Evolutionary conservation across 164 flowering plant genomes (phyloP), one percentile per base, ranked within the genome.

Genomic region (Kingdonia uniflora): DNA sequence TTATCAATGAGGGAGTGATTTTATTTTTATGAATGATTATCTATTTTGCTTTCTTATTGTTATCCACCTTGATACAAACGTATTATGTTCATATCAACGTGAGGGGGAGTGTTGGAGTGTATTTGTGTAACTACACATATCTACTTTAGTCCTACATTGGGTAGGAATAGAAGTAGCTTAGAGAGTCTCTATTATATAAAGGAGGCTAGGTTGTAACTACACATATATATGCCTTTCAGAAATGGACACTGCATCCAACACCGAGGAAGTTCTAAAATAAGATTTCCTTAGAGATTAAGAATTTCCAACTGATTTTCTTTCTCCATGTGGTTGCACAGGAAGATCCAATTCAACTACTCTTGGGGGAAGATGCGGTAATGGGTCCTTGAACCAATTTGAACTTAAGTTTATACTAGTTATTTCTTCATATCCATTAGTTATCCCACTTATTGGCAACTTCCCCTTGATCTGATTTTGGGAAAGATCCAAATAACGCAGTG

Each of bases 401-500:
- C 12, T 23, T 11, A 57, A 39, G 16, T 39, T 29, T 4, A 29
- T 29, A 4, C 8, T 29, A 29, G 4, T 37, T n/a, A 39, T 21
- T 42, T 11, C 10, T 5, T 16, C 22, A 15, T 8, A n/a, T n/a
- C n/a, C n/a, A n/a, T 11, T 3, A 11, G 17, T 43, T 11, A 20
- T n/a, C 1, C 22, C 29, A 10, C 5, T 22, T 20, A 14, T 47
- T 12, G 60, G 60, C 26, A 57, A 14, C 17, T 38, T 20, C n/a
- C 60, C 60, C 17, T 8, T n/a, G 8, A 57, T 47, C 4, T 57
- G 52, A 22, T 57, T 57, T 17, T 35, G 15, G 21, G 64, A 60
- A 20, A 60, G 39, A 47, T 60, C 50, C 12, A 60, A 26, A 29
- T 4, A 3, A 15, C 1, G 16, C n/a, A 39, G 11, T 45, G 26